Evolutionary conservation across 345 rosid genomes (phyloP), one percentile per base, ranked within the genome.

Genomic region (Pseudoturritis turrita): DNA sequence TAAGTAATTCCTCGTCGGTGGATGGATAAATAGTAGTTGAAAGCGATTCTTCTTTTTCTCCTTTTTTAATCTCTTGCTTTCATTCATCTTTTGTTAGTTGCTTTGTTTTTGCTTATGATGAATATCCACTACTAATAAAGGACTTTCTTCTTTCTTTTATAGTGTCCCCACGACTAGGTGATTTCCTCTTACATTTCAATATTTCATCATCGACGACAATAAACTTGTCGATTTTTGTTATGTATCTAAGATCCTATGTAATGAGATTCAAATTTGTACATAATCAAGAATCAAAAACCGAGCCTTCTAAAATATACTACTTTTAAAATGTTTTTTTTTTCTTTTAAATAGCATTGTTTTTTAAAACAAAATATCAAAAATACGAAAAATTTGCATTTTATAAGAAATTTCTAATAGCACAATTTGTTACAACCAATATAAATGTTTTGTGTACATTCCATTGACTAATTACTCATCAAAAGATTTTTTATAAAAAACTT

Each of bases 71-170:
- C 10, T 10, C 21, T 21, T 31, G 25, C 74, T 70, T 71, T 49
- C 36, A 50, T 49, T 45, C 31, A 37, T 36, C 59, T 57, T 70
- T 61, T 61, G 17, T 10, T 33, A 7, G 47, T 10, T 53, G 63
- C 66, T 73, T 73, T 65, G 44, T 35, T 57, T 33, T 74, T 65
- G 61, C 60, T 19, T 57, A 65, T 49, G 45, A 65, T 65, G 66
- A 73, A 74, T 74, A 74, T 74, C 77, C 77, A 47, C 67, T 56
- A 26, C 28, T 73, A 36, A 10, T 49, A 65, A 57, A 73, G 56
- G 10, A 37, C 31, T 54, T 56, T 65, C 15, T 15, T 28, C n/a
- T 54, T 63, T 18, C 31, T 9, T 29, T 44, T 35, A 26, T 45
- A 51, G 22, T 54, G 40, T 45, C 59, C 71, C 58, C 26, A 65